phyloP scores from a whole-genome alignment of 768 basidiomycete species.

The Boletus reticulatus region DNA sequence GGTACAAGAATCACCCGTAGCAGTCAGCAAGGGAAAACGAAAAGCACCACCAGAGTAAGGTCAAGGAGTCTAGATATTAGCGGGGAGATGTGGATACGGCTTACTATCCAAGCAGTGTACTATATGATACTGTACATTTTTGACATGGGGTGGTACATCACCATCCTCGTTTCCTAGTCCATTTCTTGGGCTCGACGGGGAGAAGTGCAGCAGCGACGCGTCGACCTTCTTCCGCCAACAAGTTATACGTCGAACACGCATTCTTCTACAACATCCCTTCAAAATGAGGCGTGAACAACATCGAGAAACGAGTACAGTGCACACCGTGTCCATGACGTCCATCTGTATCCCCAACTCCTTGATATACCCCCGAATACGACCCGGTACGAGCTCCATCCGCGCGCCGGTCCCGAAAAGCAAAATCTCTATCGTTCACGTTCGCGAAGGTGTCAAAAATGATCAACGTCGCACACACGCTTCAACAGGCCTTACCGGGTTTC shows the following conservation, averaged over 20 bases:
- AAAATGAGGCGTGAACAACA: not conserved
- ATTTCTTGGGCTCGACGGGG: constrained; percentile 55
- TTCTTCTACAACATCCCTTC: constrained; percentile 55
- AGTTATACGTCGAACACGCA: constrained; percentile 93
- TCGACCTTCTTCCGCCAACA: constrained; percentile 90
- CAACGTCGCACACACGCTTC: not conserved
- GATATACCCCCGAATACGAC: constrained; percentile 61
- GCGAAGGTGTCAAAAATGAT: not conserved
- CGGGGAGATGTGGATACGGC: not conserved
- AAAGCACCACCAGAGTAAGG: constrained; percentile 43
- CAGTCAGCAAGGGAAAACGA: constrained; percentile 56
- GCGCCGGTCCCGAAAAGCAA: constrained; percentile 86
- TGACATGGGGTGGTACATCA: not conserved
- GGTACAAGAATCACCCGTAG: constrained; percentile 23
- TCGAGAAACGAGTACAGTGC: constrained; percentile 22
- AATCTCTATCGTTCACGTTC: constrained; percentile 59
- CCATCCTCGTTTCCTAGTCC: constrained; percentile 37
- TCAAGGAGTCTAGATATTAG: not conserved
- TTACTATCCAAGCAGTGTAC: constrained; percentile 9
- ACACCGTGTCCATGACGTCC: constrained; percentile 82
- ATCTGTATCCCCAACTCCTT: constrained; percentile 79
- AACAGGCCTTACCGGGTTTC: constrained; percentile 66
- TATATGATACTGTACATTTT: constrained; percentile 17
- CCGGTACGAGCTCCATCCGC: constrained; percentile 66
- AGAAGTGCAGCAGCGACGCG: constrained; percentile 90